phyloP scores from a whole-genome alignment of 139 green algal species.

The Closterium sp. region DNA sequence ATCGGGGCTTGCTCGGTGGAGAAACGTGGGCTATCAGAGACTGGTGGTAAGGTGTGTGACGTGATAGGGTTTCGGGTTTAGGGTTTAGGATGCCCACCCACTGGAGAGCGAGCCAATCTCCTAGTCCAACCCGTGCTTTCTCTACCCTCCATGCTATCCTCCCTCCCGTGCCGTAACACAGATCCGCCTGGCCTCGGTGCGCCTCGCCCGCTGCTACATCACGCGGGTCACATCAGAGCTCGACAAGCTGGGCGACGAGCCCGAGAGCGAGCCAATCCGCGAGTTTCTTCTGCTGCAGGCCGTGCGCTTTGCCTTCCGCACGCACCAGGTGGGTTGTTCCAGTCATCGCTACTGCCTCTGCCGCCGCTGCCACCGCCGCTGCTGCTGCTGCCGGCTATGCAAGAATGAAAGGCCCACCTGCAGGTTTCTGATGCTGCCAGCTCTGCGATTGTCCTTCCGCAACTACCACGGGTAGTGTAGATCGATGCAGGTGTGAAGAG shows the following conservation, averaged over 20 bases:
- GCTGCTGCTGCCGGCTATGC: too few relatives aligned
- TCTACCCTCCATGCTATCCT: too few relatives aligned
- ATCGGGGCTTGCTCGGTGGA: too few relatives aligned
- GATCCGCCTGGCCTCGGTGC: constrained; percentile 35
- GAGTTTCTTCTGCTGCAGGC: constrained; percentile 51
- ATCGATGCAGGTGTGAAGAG: too few relatives aligned
- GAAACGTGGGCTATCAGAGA: too few relatives aligned
- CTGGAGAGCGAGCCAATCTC: constrained; percentile 26
- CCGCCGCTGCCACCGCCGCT: too few relatives aligned
- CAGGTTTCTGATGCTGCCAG: constrained; percentile 47
- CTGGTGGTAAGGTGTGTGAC: too few relatives aligned
- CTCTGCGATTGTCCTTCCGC: constrained; percentile 49
- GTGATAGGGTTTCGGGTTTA: too few relatives aligned
- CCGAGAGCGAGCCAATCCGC: constrained; percentile 30
- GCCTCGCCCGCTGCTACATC: constrained; percentile 29
- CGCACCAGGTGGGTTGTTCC: constrained; percentile 6
- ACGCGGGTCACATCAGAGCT: constrained; percentile 32
- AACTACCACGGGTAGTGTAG: too few relatives aligned
- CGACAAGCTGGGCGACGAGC: constrained; percentile 12
- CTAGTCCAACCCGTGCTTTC: neutral
- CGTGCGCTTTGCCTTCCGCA: constrained; percentile 51
- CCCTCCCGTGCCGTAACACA: neutral
- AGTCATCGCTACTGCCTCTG: too few relatives aligned
- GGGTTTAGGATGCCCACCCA: too few relatives aligned
- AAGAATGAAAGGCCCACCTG: too few relatives aligned